A percentile compares a stretch with the other conserved stretches of the same genome.
These are phyloP conservation scores for Yamadazyma sp. DNA, from an alignment of 1,139 yeast species.

Conservation along the genomic window DNA sequence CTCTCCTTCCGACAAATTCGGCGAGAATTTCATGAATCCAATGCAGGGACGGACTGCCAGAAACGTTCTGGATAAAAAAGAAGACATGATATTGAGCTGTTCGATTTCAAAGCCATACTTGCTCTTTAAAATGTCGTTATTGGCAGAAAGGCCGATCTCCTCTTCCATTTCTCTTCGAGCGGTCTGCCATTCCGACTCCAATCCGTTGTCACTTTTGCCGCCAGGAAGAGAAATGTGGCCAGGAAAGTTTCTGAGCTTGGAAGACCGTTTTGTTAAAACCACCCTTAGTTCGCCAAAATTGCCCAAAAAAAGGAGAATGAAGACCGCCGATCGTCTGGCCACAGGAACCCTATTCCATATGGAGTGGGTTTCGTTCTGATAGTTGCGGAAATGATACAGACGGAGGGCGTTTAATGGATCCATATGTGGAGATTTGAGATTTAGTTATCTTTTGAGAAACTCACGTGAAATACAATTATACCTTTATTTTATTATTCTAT, in stretches of 20 bases:
- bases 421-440: background rate
- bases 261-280: constrained; percentile 72
- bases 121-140: constrained; percentile 42
- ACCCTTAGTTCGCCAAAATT: constrained; percentile 72
- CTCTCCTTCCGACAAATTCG: constrained; percentile 20
- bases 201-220: constrained; percentile 70
- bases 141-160: constrained; percentile 72
- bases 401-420: constrained; percentile 14
- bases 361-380: constrained; percentile 32
- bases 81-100: constrained; percentile 61
- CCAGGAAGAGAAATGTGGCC: constrained; percentile 93
- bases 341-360: constrained; percentile 62
- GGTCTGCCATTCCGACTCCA: constrained; percentile 68
- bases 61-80: constrained; percentile 76
- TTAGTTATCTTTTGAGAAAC: too few species aligned
- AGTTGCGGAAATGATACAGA: constrained; percentile 23
- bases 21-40: constrained; percentile 51
- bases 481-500: constrained; percentile 1
- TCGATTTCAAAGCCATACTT: constrained; percentile 57
- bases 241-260: constrained; percentile 67
- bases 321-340: constrained; percentile 72
- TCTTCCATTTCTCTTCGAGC: constrained; percentile 83
- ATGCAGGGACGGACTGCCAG: constrained; percentile 82
- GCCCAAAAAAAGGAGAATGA: constrained; percentile 70
- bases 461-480: too few species aligned